Percentiles rank a stretch among this genome's conserved stretches.
Evolutionary conservation across 2,329 filamentous ascomycete genomes (phyloP).

Genomic region (Fusarium goolgardi): DNA sequence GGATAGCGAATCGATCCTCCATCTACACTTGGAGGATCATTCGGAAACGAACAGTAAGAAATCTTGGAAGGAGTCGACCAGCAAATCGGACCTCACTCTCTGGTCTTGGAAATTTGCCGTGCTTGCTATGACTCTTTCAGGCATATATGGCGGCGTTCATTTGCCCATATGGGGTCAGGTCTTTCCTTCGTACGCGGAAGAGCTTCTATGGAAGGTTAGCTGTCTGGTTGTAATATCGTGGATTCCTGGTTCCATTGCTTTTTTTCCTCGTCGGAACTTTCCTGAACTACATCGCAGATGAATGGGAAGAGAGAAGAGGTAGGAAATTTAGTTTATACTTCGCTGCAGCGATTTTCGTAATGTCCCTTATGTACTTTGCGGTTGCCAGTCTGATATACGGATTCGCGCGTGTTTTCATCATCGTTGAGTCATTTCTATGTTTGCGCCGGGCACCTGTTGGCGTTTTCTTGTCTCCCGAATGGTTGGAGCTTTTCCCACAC

Average conservation of each 20-base stretch:
- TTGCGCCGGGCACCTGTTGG: not conserved
- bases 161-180: accelerated
- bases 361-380: no score
- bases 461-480: not conserved
- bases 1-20: not conserved
- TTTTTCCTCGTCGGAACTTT: no score
- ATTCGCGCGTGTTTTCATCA: not conserved
- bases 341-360: no score
- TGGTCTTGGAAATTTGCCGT: accelerated
- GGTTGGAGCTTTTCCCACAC: not conserved
- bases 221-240: not conserved
- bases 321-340: no score
- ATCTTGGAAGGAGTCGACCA: not conserved
- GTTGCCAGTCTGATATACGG: not conserved
- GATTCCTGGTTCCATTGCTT: no score
- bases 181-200: not conserved
- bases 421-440: not conserved
- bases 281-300: no score
- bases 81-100: accelerated
- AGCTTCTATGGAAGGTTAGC: not conserved
- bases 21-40: accelerated
- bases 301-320: no score
- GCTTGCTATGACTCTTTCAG: accelerated
- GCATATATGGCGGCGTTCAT: not conserved
- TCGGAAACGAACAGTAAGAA: accelerated